Percentiles rank a stretch among this genome's conserved stretches.
Conservation (phyloP, 2,329 filamentous ascomycete genomes). For the Magnaporthales sp. region DNA sequence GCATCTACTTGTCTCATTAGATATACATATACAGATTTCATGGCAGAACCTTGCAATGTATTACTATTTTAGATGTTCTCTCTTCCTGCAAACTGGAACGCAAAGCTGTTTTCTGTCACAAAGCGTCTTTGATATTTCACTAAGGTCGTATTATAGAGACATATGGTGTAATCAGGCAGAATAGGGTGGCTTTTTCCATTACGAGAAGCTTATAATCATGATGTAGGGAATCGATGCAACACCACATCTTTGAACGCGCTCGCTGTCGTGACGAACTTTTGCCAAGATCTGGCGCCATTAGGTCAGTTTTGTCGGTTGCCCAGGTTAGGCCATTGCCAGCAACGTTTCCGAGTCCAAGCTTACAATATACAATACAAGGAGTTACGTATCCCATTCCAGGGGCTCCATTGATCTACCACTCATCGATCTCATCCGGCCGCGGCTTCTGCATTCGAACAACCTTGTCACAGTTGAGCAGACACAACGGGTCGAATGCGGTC, state of each 20-base stretch:
- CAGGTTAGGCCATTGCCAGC: background rate
- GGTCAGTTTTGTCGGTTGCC: background rate
- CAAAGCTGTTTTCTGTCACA: background rate
- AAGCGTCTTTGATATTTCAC: background rate
- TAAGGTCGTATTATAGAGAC: background rate
- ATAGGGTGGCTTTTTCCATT: background rate
- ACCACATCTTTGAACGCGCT: background rate
- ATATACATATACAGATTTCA: background rate
- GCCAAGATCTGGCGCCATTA: background rate
- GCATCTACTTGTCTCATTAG: background rate
- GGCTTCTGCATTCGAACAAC: constrained; percentile 53
- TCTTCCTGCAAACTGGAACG: background rate
- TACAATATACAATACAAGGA: background rate
- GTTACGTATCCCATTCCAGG: background rate
- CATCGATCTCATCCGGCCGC: constrained; percentile 34
- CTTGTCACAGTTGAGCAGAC: constrained; percentile 62
- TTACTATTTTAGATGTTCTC: no score
- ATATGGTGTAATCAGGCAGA: background rate
- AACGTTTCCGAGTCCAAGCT: background rate
- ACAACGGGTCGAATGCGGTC: constrained; percentile 68
- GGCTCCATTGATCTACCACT: constrained; percentile 26
- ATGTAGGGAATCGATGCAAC: background rate
- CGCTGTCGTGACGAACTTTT: background rate
- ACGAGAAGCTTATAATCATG: background rate
- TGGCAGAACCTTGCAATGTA: no score